A percentile compares a stretch with the other conserved stretches of the same genome.
Evolutionary conservation across 2,329 filamentous ascomycete genomes (phyloP).

Genomic region (Neonectria sp.): DNA sequence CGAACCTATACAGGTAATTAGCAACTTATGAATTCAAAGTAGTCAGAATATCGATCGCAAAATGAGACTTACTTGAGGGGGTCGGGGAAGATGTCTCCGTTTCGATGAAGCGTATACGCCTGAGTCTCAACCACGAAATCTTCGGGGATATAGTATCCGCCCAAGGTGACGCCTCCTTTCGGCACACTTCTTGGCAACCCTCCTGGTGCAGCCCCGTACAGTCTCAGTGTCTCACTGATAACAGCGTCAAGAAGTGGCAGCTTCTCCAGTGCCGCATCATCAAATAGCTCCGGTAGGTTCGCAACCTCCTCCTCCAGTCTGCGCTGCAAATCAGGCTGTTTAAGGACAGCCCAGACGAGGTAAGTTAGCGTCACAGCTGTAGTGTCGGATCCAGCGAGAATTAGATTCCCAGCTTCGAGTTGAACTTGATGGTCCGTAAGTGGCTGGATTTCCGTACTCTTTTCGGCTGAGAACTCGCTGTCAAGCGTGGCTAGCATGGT

Average conservation of each 20-base stretch:
- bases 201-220: slow-evolving; percentile 37
- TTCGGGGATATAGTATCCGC: slow-evolving; percentile 8
- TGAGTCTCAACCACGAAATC: slow-evolving; percentile 25
- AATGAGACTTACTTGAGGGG: slow-evolving; percentile 11
- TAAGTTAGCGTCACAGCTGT: slow-evolving; percentile 34
- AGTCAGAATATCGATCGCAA: not conserved
- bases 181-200: slow-evolving; percentile 25
- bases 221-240: slow-evolving; percentile 29
- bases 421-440: slow-evolving; percentile 17
- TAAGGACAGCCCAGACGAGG: slow-evolving; percentile 33
- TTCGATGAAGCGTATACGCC: slow-evolving; percentile 29
- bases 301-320: slow-evolving; percentile 23
- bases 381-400: slow-evolving; percentile 31
- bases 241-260: slow-evolving; percentile 27
- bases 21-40: too few relatives aligned
- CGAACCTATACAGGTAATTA: not conserved
- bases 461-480: not conserved
- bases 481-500: slow-evolving; percentile 16
- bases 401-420: slow-evolving; percentile 23
- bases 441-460: not conserved
- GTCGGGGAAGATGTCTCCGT: slow-evolving; percentile 13
- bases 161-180: not conserved
- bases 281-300: slow-evolving; percentile 4
- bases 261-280: slow-evolving; percentile 14
- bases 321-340: not conserved